Base-by-base conservation (phyloP, 1,284 basidiomycete species). In the Phlebopus sp. region DNA sequence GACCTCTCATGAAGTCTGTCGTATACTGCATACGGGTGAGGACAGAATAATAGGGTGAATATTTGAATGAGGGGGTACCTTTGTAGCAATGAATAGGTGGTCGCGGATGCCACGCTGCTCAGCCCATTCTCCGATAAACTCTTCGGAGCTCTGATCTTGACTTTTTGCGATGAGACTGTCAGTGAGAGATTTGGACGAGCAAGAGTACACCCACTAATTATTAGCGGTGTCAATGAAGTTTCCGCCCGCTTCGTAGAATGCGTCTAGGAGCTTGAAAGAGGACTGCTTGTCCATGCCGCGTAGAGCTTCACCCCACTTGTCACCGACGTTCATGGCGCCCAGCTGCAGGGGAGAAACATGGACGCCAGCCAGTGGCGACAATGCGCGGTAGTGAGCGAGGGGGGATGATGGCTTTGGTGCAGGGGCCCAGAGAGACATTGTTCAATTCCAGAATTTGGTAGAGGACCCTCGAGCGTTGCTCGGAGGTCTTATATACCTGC, bases 331-430 rank as follows among this genome's bases (percentile, higher is more conserved):
- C 72, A 74, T 74, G 31, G 68, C 71, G 14, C 76, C 76, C 5
- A 78, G 61, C 47, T 65, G 67, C 8, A 78, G 59, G 0, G 75
- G 76, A 1, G 73, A 75, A 29, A 78, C 76, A 49, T 66, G 59
- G 38, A 74, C 52, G 11, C 72, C 69, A 11, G 70, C 70, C 36
- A 61, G 64, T 18, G 73, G 73, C 0, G 70, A 63, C 11, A 78
- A 62, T 40, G 72, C 60, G 27, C 74, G 66, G 56, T 72, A 70
- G 40, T 66, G 59, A 4, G 56, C 54, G 23, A 70, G 31, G 9
- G 36, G 25, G 3, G 47, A 52, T 14, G 44, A 7, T 17, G 57
- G 57, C 17, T 37, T 15, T 17, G 50, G 47, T 14, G 41, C 23
- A 14, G 54, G 46, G 1, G n/a, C 10, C 15, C 18, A 47, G 23